A percentile compares a stretch with the other conserved stretches of the same genome.
These are phyloP conservation scores for Globisporangium heterothallicum DNA, from an alignment of 352 stramenopile genomes.

Conservation along the genomic window DNA sequence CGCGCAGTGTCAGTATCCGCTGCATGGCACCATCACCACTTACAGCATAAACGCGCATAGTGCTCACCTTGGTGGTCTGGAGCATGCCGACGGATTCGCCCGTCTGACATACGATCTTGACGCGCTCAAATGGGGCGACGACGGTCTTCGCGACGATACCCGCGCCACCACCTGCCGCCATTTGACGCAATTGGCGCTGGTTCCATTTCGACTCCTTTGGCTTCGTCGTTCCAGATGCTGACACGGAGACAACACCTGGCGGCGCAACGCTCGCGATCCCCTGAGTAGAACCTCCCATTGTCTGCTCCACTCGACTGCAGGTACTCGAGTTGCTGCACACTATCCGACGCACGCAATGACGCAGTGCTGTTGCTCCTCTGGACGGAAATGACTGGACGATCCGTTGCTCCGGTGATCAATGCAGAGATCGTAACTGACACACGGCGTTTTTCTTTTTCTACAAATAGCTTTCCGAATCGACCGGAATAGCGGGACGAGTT, in stretches of 20 bases:
- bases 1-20: not conserved
- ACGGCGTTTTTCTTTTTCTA: too few relatives aligned
- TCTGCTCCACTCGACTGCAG: too few relatives aligned
- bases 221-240: not conserved
- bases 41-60: not conserved
- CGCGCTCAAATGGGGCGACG: conserved; percentile 72
- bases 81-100: conserved; percentile 75
- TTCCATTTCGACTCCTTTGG: conserved; percentile 36
- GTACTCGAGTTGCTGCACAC: too few relatives aligned
- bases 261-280: not conserved
- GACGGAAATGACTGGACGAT: too few relatives aligned
- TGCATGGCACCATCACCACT: too few relatives aligned
- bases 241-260: not conserved
- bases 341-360: too few relatives aligned
- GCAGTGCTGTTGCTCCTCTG: too few relatives aligned
- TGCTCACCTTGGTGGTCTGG: conserved; percentile 36
- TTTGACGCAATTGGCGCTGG: conserved; percentile 55
- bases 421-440: too few relatives aligned
- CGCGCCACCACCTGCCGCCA: conserved; percentile 62
- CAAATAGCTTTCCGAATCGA: too few relatives aligned
- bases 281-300: not conserved
- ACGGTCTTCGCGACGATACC: conserved; percentile 80
- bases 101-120: conserved; percentile 84
- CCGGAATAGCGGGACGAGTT: too few relatives aligned
- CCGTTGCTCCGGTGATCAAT: too few relatives aligned